Percentiles rank a stretch among this genome's conserved stretches.
Evolutionary conservation across 1,284 basidiomycete species (phyloP).

Genomic region (Pyrrhoderma lamaoense): DNA sequence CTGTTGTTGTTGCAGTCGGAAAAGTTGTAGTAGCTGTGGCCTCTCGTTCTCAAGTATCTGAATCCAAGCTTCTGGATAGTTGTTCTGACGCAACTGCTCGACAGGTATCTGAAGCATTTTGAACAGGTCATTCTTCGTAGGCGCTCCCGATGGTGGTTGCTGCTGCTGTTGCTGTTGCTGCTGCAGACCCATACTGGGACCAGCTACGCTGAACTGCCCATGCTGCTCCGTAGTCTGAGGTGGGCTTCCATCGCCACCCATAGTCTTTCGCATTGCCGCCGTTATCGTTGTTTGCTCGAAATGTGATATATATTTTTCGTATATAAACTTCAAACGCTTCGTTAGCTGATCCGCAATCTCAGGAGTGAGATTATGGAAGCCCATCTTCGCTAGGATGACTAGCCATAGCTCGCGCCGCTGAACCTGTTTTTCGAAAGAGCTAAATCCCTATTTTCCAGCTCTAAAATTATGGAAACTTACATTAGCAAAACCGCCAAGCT

Average conservation of each 20-base stretch:
- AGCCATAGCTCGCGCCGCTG: conserved; percentile 51
- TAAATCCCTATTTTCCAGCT: background rate
- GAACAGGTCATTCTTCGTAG: conserved; percentile 15
- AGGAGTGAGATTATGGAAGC: conserved; percentile 33
- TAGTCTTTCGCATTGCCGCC: conserved; percentile 23
- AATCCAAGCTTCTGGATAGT: conserved; percentile 46
- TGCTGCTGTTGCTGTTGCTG: conserved; percentile 15
- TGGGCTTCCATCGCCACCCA: conserved; percentile 1
- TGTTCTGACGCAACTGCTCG: conserved; percentile 45
- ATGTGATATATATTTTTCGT: conserved; percentile 45
- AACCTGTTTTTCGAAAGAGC: conserved; percentile 38
- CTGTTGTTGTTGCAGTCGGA: conserved; percentile 2
- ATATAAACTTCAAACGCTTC: conserved; percentile 49
- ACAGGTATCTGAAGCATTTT: conserved; percentile 36
- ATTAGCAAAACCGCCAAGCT: conserved; percentile 41
- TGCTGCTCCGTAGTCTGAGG: conserved; percentile 4
- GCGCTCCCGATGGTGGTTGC: conserved; percentile 13
- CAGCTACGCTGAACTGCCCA: background rate
- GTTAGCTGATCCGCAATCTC: conserved; percentile 54
- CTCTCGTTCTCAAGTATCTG: conserved; percentile 19
- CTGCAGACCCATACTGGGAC: conserved; percentile 8
- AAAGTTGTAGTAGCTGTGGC: background rate
- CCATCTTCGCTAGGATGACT: conserved; percentile 55
- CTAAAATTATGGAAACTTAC: conserved; percentile 31
- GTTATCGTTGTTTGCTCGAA: conserved; percentile 50